Percentiles rank a stretch among this genome's conserved stretches.
Evolutionary conservation across 192 early-diverging fungal species (phyloP).

Genomic region (Umbelopsis vinacea): DNA sequence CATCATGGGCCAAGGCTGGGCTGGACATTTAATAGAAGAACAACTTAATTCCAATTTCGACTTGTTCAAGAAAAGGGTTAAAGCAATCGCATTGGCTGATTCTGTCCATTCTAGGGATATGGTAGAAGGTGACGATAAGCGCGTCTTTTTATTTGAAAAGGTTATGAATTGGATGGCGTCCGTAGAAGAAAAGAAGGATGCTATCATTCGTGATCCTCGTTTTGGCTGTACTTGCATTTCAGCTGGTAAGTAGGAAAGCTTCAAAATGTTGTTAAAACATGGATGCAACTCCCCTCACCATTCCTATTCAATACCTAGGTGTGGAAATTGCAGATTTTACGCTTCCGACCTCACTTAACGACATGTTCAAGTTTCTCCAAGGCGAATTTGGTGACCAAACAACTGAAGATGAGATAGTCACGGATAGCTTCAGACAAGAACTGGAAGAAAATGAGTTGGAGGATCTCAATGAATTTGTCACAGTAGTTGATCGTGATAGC

Average conservation of each 20-base stretch:
- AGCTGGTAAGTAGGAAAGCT: conserved; percentile 12
- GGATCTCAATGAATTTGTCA: conserved; percentile 19
- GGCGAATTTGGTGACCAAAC: conserved; percentile 26
- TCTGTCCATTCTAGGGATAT: conserved; percentile 24
- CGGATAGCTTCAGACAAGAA: neutral
- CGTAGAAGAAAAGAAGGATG: neutral
- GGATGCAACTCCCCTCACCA: neutral
- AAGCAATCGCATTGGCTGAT: conserved; percentile 25
- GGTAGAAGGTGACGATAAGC: conserved; percentile 21
- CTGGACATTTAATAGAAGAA: conserved; percentile 28
- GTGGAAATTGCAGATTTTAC: conserved; percentile 33
- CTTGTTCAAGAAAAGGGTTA: conserved; percentile 20
- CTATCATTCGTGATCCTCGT: conserved; percentile 15
- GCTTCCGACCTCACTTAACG: conserved; percentile 17
- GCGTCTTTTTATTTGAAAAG: conserved; percentile 30
- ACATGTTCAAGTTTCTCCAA: conserved; percentile 29
- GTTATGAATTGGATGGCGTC: conserved; percentile 29
- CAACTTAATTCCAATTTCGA: conserved; percentile 35
- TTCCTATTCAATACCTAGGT: conserved; percentile 14
- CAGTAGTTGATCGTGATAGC: neutral
- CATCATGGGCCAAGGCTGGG: conserved; percentile 37
- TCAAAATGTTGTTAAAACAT: neutral
- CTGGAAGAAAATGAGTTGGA: conserved; percentile 18
- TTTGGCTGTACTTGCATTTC: conserved; percentile 34
- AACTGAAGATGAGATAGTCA: conserved; percentile 1